Evolutionary conservation across 768 basidiomycete species (phyloP).

Genomic region (Rhizopogon sp.): DNA sequence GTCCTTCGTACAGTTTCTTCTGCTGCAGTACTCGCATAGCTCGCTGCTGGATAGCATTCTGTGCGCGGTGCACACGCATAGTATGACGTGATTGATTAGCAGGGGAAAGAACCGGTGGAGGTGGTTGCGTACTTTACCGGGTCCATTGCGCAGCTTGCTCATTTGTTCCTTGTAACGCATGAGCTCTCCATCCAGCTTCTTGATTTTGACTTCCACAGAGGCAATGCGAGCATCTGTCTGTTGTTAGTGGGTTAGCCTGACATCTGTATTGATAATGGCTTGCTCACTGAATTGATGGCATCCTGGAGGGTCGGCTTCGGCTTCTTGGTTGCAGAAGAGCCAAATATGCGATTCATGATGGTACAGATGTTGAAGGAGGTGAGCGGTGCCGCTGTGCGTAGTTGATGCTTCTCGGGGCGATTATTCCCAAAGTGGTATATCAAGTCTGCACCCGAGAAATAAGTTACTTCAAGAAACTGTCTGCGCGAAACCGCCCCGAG

Average conservation of each 20-base stretch:
- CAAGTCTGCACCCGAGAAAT: too few relatives aligned
- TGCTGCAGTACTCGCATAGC: conserved; percentile 91
- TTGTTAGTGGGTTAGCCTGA: neutral
- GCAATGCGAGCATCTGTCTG: conserved; percentile 87
- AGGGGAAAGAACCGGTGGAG: neutral
- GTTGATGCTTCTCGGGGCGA: neutral
- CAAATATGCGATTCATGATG: conserved; percentile 83
- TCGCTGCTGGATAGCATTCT: conserved; percentile 93
- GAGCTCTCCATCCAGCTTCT: conserved; percentile 93
- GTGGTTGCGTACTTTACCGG: conserved; percentile 72
- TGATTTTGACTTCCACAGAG: conserved; percentile 93
- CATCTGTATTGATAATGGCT: neutral
- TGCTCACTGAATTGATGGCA: conserved; percentile 81
- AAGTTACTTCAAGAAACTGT: too few relatives aligned
- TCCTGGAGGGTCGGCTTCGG: conserved; percentile 85
- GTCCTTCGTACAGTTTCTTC: conserved; percentile 93
- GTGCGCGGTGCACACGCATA: conserved; percentile 1
- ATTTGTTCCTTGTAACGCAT: conserved; percentile 93
- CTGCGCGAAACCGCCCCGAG: too few relatives aligned
- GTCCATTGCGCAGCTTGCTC: conserved; percentile 87
- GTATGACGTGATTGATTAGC: neutral
- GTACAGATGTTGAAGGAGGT: neutral
- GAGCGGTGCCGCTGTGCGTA: neutral
- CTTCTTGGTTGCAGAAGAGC: conserved; percentile 67
- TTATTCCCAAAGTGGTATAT: neutral